phyloP scores from a whole-genome alignment of 1,284 basidiomycete genomes.

The Apiotrichum mycotoxinovorans region DNA sequence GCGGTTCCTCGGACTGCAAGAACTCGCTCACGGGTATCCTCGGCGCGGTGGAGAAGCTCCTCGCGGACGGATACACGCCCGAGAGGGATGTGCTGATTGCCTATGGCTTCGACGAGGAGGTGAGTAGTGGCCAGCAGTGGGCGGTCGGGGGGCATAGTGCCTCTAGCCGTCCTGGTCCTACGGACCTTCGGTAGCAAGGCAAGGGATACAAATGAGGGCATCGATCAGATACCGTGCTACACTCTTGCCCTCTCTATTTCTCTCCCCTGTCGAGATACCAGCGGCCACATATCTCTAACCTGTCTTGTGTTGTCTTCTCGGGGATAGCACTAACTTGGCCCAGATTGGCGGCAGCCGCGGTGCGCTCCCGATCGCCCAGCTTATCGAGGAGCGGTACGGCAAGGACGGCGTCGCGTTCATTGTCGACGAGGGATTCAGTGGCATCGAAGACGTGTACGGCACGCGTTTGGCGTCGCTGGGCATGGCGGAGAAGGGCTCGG shows the following conservation, averaged over 20 bases:
- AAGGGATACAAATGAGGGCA: too few relatives aligned
- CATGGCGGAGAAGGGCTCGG: constrained; percentile 53
- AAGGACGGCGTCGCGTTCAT: constrained; percentile 48
- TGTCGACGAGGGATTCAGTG: constrained; percentile 53
- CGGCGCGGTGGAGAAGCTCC: constrained; percentile 53
- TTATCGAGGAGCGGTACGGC: constrained; percentile 49
- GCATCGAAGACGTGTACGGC: constrained; percentile 43
- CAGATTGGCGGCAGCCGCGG: constrained; percentile 48
- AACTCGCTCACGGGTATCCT: constrained; percentile 53
- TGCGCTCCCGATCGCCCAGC: constrained; percentile 37
- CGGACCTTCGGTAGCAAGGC: too few relatives aligned
- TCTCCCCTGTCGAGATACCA: too few relatives aligned
- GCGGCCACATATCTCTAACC: too few relatives aligned
- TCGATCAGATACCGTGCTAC: too few relatives aligned
- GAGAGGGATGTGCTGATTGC: constrained; percentile 51
- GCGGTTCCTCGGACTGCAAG: constrained; percentile 53
- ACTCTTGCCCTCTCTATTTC: too few relatives aligned
- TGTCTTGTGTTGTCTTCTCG: too few relatives aligned
- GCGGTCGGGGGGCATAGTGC: too few relatives aligned
- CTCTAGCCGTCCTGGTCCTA: too few relatives aligned
- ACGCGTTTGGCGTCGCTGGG: constrained; percentile 47
- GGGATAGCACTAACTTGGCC: background rate
- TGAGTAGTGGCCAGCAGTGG: constrained; percentile 19
- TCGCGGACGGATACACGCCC: constrained; percentile 52
- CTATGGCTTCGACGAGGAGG: constrained; percentile 58